Base-by-base conservation (phyloP, 2,329 filamentous ascomycete genomes). In the Pleomassaria siparia region DNA sequence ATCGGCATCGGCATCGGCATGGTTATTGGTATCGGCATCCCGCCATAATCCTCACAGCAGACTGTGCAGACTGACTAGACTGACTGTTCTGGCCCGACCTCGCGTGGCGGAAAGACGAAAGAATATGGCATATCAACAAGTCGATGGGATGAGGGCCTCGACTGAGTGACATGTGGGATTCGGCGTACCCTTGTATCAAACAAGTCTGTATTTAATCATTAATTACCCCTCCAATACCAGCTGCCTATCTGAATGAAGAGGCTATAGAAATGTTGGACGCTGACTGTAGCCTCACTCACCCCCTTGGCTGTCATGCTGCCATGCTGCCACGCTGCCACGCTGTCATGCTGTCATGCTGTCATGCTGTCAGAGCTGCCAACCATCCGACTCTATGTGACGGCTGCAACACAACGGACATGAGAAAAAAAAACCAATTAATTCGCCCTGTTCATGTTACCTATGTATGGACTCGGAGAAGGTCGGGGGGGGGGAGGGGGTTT, bases 211-310 rank as follows among this genome's bases (percentile, higher is more conserved):
- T n/a, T 49, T 28, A 43, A 21, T 43, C 21, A 15, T 26, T 28
- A 30, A 43, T 15, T 30, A 24, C 43, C 47, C 46, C 37, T 32
- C 39, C 29, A 49, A 50, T 50, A 43, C 47, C 30, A 47, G 28
- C 20, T 40, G 28, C 35, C 25, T 24, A 30, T 28, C 40, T 29
- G n/a, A 42, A 49, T 49, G 25, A 25, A 10, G 3, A 37, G 35
- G 10, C 18, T 4, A 37, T 37, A 3, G 21, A 37, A 3, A 37
- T 18, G 11, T 20, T 37, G 35, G 35, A 13, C n/a, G 35, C 35
- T 29, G 39, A 41, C 39, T 28, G 46, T 49, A 42, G 42, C 41
- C 36, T 36, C 29, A 33, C 41, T 21, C 41, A 22, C 26, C 4
- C 25, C 4, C n/a, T n/a, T n/a, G n/a, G n/a, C n/a, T n/a, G n/a